Conservation (phyloP, 2,329 filamentous ascomycete species). For the Phyllachora maydis region DNA sequence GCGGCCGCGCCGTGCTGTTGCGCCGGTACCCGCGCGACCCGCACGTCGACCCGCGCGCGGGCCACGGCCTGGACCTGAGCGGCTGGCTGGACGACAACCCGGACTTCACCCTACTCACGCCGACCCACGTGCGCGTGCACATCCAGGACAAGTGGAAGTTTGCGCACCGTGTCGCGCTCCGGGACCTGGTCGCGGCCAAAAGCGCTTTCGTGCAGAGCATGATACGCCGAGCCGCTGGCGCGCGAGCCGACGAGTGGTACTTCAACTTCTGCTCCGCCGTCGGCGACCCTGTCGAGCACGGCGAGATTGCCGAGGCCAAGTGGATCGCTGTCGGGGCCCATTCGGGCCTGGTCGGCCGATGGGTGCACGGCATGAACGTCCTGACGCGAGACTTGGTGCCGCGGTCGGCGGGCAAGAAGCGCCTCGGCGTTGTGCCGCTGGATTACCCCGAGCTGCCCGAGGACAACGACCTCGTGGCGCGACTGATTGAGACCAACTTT, state of each 20-base stretch:
- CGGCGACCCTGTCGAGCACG: slow-evolving; percentile 14
- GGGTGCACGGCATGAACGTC: slow-evolving; percentile 21
- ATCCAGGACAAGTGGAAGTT: slow-evolving; percentile 26
- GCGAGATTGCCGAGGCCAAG: slow-evolving; percentile 16
- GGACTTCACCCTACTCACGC: slow-evolving; percentile 25
- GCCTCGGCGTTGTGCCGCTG: slow-evolving; percentile 9
- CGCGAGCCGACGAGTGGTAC: slow-evolving; percentile 8
- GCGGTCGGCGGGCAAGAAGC: slow-evolving; percentile 7
- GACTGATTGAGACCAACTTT: slow-evolving; percentile 18
- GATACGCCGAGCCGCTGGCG: slow-evolving; percentile 12
- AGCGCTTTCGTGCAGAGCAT: slow-evolving; percentile 14
- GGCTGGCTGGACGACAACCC: slow-evolving; percentile 46
- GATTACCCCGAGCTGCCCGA: slow-evolving; percentile 12
- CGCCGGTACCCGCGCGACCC: slow-evolving; percentile 33
- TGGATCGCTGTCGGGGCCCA: slow-evolving; percentile 22
- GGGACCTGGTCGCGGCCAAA: slow-evolving; percentile 17
- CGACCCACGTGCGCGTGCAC: slow-evolving; percentile 14
- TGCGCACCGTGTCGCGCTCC: slow-evolving; percentile 13
- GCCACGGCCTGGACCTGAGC: slow-evolving; percentile 16
- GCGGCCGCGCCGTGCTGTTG: slow-evolving; percentile 47
- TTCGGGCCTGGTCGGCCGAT: slow-evolving; percentile 15
- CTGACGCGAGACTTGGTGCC: slow-evolving; percentile 11
- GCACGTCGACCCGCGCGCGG: slow-evolving; percentile 10
- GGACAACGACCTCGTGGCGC: slow-evolving; percentile 16
- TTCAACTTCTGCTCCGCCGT: slow-evolving; percentile 19